A percentile compares a stretch with the other conserved stretches of the same genome.
phyloP scores from a whole-genome alignment of 345 rosid genomes.

The Moricandia arvensis region DNA sequence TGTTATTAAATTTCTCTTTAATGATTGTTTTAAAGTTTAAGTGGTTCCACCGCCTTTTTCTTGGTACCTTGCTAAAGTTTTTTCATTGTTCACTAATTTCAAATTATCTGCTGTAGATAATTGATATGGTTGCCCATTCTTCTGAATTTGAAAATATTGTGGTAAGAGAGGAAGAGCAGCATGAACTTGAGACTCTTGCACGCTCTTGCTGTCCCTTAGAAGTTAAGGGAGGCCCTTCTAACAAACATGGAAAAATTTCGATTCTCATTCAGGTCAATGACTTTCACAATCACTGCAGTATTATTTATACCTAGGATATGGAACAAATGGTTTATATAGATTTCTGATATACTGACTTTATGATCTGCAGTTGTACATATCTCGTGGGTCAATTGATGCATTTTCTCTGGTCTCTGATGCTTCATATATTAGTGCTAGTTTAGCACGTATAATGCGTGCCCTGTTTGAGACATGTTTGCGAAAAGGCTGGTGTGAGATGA shows the following conservation, averaged over 20 bases:
- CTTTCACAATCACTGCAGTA: constrained; percentile 17
- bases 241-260: constrained; percentile 94
- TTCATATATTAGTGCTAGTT: constrained; percentile 94
- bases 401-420: constrained; percentile 95
- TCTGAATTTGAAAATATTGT: constrained; percentile 96
- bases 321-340: constrained; percentile 16
- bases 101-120: constrained; percentile 53
- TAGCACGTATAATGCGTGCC: constrained; percentile 97
- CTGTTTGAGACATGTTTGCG: constrained; percentile 91
- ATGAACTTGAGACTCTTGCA: constrained; percentile 79
- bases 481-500: constrained; percentile 91
- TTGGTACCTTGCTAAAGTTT: background rate
- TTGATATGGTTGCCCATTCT: constrained; percentile 95
- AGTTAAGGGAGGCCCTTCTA: constrained; percentile 86
- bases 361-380: constrained; percentile 81
- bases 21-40: background rate
- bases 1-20: constrained; percentile 13
- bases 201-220: constrained; percentile 85
- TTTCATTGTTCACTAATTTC: constrained; percentile 11
- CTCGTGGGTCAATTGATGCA: constrained; percentile 89
- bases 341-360: constrained; percentile 32
- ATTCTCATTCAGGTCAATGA: constrained; percentile 84
- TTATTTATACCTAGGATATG: constrained; percentile 22
- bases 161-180: constrained; percentile 97
- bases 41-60: constrained; percentile 13